phyloP scores from a whole-genome alignment of 140 eudicot species.

The Anethum foeniculum region DNA sequence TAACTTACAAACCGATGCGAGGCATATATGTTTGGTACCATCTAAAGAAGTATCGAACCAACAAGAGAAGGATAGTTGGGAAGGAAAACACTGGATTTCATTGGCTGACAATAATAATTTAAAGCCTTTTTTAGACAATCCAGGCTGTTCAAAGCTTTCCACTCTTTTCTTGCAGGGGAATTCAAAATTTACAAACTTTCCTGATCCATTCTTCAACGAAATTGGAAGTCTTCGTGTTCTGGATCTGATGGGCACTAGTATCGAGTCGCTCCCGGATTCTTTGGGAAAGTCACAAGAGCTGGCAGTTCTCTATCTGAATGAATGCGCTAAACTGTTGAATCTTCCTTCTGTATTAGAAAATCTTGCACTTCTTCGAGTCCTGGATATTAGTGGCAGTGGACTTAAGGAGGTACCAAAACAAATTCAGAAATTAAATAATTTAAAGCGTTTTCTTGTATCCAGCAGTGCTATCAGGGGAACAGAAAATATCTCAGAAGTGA shows the following conservation, averaged over 20 bases:
- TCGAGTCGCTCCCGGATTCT: neutral
- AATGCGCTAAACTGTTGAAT: no score
- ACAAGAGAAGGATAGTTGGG: neutral
- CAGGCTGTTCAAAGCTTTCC: neutral
- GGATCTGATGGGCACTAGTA: constrained; percentile 1
- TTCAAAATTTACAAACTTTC: neutral
- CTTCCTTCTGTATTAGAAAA: no score
- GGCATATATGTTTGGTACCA: neutral
- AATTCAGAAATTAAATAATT: no score
- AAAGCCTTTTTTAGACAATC: neutral
- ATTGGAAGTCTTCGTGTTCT: neutral
- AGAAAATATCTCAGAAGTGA: neutral
- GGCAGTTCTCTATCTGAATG: neutral
- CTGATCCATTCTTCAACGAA: neutral
- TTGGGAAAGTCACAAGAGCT: neutral
- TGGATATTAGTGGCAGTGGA: no score
- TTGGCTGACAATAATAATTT: neutral
- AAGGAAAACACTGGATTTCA: neutral
- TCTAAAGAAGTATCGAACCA: neutral
- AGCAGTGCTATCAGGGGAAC: neutral
- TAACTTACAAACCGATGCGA: neutral
- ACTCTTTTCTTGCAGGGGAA: neutral
- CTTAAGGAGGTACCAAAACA: no score
- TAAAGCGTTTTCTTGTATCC: no score
- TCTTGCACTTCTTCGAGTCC: no score